phyloP scores from a whole-genome alignment of 225 moss, liverwort and hornwort genomes.

The Sphagnum tenellum region DNA sequence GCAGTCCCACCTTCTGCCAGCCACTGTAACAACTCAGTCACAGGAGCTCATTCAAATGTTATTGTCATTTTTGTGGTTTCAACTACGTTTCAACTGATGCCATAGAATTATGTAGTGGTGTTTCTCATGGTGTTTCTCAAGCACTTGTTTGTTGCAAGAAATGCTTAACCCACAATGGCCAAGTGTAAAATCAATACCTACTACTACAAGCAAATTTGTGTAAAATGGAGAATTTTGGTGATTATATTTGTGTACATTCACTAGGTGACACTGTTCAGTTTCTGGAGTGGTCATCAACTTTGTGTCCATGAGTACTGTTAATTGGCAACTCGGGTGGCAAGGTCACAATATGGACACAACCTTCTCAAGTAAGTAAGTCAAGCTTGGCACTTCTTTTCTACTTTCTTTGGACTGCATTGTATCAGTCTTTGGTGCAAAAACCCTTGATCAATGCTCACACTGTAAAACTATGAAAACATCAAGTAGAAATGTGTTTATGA shows the following conservation, averaged over 20 bases:
- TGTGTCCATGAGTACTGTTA: constrained; percentile 70
- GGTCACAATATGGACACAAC: constrained; percentile 88
- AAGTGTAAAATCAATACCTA: too few species aligned
- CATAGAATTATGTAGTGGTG: neutral
- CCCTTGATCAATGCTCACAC: too few species aligned
- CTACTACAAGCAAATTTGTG: neutral
- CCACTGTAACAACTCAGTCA: constrained; percentile 16
- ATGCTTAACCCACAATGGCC: too few species aligned
- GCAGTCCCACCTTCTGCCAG: constrained; percentile 6
- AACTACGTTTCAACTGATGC: too few species aligned
- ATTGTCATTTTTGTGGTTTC: too few species aligned
- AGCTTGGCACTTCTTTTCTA: neutral
- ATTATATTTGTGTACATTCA: constrained; percentile 45
- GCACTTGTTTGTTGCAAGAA: neutral
- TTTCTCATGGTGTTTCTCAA: neutral
- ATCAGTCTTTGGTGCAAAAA: too few species aligned
- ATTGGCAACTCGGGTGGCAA: constrained; percentile 71
- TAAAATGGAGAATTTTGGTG: constrained; percentile 1
- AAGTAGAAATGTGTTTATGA: neutral
- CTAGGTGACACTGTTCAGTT: constrained; percentile 75
- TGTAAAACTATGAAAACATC: neutral
- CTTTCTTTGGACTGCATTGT: too few species aligned
- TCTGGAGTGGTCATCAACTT: constrained; percentile 87
- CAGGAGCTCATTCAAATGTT: constrained; percentile 1
- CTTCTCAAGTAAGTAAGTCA: constrained; percentile 72